Base-by-base conservation (phyloP, 306 rosid species). In the Astragalus membranaceus region DNA sequence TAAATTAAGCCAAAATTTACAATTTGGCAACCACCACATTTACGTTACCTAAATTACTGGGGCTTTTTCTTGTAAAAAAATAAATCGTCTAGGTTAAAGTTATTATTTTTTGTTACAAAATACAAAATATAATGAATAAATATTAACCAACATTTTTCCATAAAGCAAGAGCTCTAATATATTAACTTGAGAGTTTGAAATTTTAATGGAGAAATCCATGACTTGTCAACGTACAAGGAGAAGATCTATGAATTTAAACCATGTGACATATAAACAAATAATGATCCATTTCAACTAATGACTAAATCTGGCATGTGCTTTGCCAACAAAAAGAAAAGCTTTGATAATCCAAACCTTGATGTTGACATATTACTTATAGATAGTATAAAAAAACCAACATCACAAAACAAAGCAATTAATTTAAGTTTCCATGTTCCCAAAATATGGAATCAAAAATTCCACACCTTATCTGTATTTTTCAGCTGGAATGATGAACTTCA, bases 191-290 rank as follows among this genome's bases (percentile, higher is more conserved):
- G 23, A 20, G 2, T 20, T 20, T 20, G 23, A 20, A 20, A 20
- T 20, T 20, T 20, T 20, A 20, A 2, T 20, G 23, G 23, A 53
- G 62, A 30, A 60, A 42, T 7, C 30, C 7, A 61, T 47, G 46
- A 70, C 36, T 39, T 36, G 44, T 50, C 67, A 8, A 47, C 7
- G 54, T 73, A 33, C 54, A 37, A 62, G 26, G 69, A 64, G 41
- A 64, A 66, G 49, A 14, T 64, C 33, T 54, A 36, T 17, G 12
- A 57, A 56, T 62, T 52, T 47, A 70, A 70, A 70, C 59, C 67
- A 79, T 64, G 83, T 75, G 73, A 75, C 78, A 77, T 80, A 76
- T 78, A 68, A 79, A 68, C 52, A 37, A 66, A 76, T 36, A 41
- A 81, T 71, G 68, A 23, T 33, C 36, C 72, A 54, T 17, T 62